phyloP scores from a whole-genome alignment of 192 early-diverging fungal species.

The Pilobolus umbonatus region DNA sequence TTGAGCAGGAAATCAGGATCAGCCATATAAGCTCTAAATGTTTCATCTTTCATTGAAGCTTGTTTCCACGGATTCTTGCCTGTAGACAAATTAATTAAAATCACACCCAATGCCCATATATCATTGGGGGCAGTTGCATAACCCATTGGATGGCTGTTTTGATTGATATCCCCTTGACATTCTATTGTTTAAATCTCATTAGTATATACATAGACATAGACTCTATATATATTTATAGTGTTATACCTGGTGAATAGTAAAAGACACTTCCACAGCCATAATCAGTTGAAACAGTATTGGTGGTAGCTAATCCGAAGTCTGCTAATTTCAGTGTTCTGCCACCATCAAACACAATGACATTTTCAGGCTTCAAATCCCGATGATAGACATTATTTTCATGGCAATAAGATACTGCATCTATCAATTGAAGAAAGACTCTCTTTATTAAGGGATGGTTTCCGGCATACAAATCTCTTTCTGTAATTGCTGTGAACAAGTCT shows the following conservation, averaged over 20 bases:
- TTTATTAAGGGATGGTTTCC: constrained; percentile 70
- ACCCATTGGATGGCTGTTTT: constrained; percentile 24
- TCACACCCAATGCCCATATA: constrained; percentile 85
- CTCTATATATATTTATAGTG: not conserved
- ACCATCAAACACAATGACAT: constrained; percentile 57
- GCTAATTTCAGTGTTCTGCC: constrained; percentile 74
- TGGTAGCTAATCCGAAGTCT: constrained; percentile 92
- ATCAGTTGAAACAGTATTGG: constrained; percentile 72
- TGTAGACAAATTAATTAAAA: constrained; percentile 82
- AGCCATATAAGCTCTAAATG: constrained; percentile 66
- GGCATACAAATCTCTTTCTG: constrained; percentile 67
- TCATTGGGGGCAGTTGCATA: constrained; percentile 73
- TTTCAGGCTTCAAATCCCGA: constrained; percentile 87
- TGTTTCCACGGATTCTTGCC: constrained; percentile 83
- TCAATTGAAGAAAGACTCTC: constrained; percentile 76
- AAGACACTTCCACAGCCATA: constrained; percentile 82
- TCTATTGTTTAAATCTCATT: constrained; percentile 37
- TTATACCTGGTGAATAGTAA: constrained; percentile 50
- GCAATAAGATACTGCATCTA: constrained; percentile 73
- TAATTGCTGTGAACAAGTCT: constrained; percentile 94
- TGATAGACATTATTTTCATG: constrained; percentile 77
- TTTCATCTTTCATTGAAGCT: constrained; percentile 66
- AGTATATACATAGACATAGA: not conserved
- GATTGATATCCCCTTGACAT: constrained; percentile 57
- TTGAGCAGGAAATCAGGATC: constrained; percentile 57